Evolutionary conservation across 495 filamentous ascomycete species (phyloP), one percentile per base, ranked within the genome.

Genomic region (Xylaria grammica): DNA sequence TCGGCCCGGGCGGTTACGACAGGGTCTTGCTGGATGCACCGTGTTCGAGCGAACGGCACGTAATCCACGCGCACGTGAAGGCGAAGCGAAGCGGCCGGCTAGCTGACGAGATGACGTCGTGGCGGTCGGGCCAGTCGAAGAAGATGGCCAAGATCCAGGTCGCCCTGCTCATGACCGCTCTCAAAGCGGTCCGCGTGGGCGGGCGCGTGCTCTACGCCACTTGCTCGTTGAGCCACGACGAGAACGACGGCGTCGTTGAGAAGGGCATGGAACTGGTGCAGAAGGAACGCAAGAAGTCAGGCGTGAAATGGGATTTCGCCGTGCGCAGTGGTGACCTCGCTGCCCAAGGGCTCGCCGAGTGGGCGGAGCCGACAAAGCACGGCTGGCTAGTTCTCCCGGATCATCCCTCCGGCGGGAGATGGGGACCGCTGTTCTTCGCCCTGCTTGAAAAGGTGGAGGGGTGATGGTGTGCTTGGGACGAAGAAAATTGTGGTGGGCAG

Each of bases 101-200:
- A 13, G 62, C 62, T 0, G 62, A 58, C 30, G 62, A 65, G 53
- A 65, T 65, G 62, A 26, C 62, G 4, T 65, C 62, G 38, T 65
- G 63, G 63, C 52, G 56, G 3, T 54, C 63, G 11, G 63, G 63
- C 9, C 63, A 65, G 27, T 65, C 63, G 26, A 65, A 51, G 48
- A 65, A 65, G 55, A 53, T 60, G 63, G 63, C 62, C n/a, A 65
- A 60, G 48, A 49, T 29, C 0, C 63, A 65, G 22, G 63, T 34
- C 8, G 55, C 45, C 4, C 29, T 65, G 54, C 48, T 65, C 30
- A 27, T 60, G 63, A 65, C 54, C 13, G 63, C 63, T 10, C 55
- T 65, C 19, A 54, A 22, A n/a, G 63, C 63, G 10, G 63, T 65
- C 1, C 45, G 48, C 2, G 54, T 42, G 13, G 63, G 63, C 5